These are phyloP conservation scores for Smittium mucronatum DNA, from an alignment of 371 early-diverging fungal genomes.

Conservation along the genomic window DNA sequence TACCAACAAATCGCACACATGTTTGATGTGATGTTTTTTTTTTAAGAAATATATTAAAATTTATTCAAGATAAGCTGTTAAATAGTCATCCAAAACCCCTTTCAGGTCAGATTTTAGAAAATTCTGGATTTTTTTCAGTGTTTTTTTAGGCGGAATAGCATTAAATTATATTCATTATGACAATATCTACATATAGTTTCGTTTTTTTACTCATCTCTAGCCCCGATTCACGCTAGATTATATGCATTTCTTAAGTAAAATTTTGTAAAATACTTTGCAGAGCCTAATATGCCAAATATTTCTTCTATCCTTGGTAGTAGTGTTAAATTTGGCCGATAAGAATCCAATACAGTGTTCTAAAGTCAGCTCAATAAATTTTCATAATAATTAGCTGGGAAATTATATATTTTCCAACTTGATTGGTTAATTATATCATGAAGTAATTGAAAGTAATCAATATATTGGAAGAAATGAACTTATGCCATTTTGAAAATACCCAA, in stretches of 20 bases:
- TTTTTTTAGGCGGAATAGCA: slow-evolving; percentile 39
- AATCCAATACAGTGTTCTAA: not conserved
- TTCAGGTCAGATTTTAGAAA: not conserved
- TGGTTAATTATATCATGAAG: not conserved
- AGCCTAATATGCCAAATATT: slow-evolving; percentile 23
- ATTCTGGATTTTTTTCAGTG: slow-evolving; percentile 17
- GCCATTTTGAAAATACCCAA: not conserved
- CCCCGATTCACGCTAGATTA: slow-evolving; percentile 24
- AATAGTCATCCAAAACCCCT: slow-evolving; percentile 4
- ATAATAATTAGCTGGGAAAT: not conserved
- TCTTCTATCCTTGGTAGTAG: slow-evolving; percentile 30
- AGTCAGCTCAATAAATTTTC: not conserved
- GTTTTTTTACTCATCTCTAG: slow-evolving; percentile 30
- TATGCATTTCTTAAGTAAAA: slow-evolving; percentile 30
- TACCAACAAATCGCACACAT: slow-evolving; percentile 21
- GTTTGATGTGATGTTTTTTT: slow-evolving; percentile 13
- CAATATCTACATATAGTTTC: slow-evolving; percentile 36
- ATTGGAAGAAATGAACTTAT: not conserved
- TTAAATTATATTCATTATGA: slow-evolving; percentile 32
- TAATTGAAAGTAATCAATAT: slow-evolving; percentile 1
- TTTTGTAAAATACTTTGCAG: slow-evolving; percentile 18
- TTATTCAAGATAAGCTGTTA: slow-evolving; percentile 14
- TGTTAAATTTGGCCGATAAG: not conserved
- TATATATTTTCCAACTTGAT: not conserved
- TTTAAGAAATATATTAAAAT: slow-evolving; percentile 12